Evolutionary conservation across 2,329 filamentous ascomycete genomes (phyloP), one percentile per base, ranked within the genome.

Genomic region (Penicillium decumbens): DNA sequence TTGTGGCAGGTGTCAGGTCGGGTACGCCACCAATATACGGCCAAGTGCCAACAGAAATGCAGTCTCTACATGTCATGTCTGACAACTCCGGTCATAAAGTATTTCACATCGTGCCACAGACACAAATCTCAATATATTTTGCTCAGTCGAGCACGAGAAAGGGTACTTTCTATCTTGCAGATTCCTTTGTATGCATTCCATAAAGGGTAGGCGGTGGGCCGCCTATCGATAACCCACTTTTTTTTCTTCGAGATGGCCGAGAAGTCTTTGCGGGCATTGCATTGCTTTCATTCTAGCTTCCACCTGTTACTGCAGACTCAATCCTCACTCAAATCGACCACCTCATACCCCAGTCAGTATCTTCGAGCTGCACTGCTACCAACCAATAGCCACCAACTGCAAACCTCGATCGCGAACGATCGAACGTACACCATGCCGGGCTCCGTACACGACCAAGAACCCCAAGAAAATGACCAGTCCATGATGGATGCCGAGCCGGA

Each of bases 381-480:
- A 20, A 8, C 1, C 8, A 9, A 37, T 6, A 10, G 7, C 18
- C 3, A 15, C 7, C 15, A 10, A 3, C 18, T 9, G 9, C 8
- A 20, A 37, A 20, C 12, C 23, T 12, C 23, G 8, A 38, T 25
- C 15, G 3, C 8, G 4, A 3, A 28, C 28, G 15, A 18, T n/a
- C n/a, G n/a, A n/a, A n/a, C n/a, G n/a, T 23, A 23, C 20, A 38
- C 41, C 43, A 73, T 73, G 71, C 71, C 71, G 18, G 60, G 60
- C 51, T 70, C 67, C 42, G 61, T 70, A n/a, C 69, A 69, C 56
- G 63, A 65, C 25, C 61, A 71, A 49, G 59, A 60, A n/a, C 35
- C 47, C 2, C 43, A 47, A 54, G 69, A 72, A 43, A 59, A 70
- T 23, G 67, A 71, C 51, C 71, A 73, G 58, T 66, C 69, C 53